phyloP scores from a whole-genome alignment of 345 rosid genomes.

The Murraya koenigii region DNA sequence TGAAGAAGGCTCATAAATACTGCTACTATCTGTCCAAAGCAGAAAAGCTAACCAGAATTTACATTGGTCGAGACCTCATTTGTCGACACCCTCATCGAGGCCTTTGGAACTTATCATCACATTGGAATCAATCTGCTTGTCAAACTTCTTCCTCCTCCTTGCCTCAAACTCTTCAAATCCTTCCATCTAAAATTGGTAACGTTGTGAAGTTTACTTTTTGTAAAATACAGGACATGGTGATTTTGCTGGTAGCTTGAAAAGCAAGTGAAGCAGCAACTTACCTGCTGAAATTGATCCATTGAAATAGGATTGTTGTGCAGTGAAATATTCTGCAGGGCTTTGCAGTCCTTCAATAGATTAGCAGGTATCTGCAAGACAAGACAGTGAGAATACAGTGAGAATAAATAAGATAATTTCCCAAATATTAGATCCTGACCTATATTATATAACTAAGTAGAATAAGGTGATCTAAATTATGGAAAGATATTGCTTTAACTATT shows the following conservation, averaged over 20 bases:
- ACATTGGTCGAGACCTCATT: conserved; percentile 19
- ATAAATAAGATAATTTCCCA: not conserved
- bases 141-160: conserved; percentile 90
- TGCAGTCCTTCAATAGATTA: conserved; percentile 75
- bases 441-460: not conserved
- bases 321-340: conserved; percentile 81
- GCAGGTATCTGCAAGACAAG: conserved; percentile 60
- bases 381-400: not conserved
- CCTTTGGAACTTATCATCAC: conserved; percentile 94
- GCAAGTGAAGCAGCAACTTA: conserved; percentile 21
- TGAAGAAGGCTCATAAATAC: not conserved
- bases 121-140: conserved; percentile 93
- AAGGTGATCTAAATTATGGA: not conserved
- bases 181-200: conserved; percentile 56
- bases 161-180: conserved; percentile 88
- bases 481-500: not conserved
- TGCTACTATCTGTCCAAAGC: not conserved
- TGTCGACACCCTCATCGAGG: conserved; percentile 93
- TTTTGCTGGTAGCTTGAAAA: not conserved
- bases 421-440: not conserved
- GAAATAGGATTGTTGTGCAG: conserved; percentile 85
- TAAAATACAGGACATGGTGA: not conserved
- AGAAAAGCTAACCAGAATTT: not conserved
- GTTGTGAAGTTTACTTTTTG: not conserved
- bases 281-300: conserved; percentile 96